Base-by-base conservation (phyloP, 108 stramenopile species). In the Fragilariopsis cylindrus region DNA sequence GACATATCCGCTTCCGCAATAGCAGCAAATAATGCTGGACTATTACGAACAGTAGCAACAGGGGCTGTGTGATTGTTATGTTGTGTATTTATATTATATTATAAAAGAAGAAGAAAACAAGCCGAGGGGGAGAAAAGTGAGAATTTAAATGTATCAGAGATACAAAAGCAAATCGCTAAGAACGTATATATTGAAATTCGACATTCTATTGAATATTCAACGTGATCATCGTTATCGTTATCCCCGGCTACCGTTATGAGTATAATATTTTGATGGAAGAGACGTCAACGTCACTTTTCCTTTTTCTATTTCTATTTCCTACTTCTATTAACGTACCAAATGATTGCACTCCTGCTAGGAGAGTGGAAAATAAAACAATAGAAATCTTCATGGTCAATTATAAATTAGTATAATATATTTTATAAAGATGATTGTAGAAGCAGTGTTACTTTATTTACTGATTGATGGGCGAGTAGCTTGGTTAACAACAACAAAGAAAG, bases 361-460 rank as follows among this genome's bases (percentile, higher is more conserved):
- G 76, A 41, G 81, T 70, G 65, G 86, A 79, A 39, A 88, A 60
- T 13, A 90, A 8, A 47, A 30, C 30, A 30, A 84, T 46, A 62
- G 79, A 57, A 69, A 78, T 80, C 83, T 83, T 90, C 89, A 90
- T 92, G 70, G 75, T 92, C 66, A 39, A 70, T 19, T 57, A 15
- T 66, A 18, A 53, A 4, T 67, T 30, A 7, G 12, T 69, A 67
- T 4, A 64, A 0, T 67, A 30, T 2, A 30, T 30, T 30, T 30
- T 30, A 30, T 30, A 30, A 21, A 21, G 30, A 30, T 30, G 30
- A 30, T 30, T 30, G 30, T 2, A 30, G 30, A 30, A 30, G 30
- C 30, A 30, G 30, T 2, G 30, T 30, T 30, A 30, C 30, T 30
- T 30, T 30, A 30, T 30, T 30, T 30, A 30, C 30, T 30, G 30